Evolutionary conservation across 768 basidiomycete species (phyloP).

Genomic region (Lactarius hengduanensis): DNA sequence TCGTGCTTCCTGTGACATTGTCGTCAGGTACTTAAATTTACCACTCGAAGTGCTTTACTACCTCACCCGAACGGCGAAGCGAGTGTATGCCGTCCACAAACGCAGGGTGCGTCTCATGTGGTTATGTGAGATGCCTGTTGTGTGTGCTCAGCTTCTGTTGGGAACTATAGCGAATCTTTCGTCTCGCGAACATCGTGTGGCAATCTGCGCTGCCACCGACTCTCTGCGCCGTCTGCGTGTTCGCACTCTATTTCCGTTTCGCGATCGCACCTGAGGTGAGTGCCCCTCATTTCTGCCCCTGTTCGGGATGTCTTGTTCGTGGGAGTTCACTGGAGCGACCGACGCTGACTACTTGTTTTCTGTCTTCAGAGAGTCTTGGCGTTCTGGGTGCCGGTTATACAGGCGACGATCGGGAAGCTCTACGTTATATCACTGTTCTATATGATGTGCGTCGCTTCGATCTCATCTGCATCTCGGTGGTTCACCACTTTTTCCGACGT

Average conservation of each 20-base stretch:
- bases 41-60: background rate
- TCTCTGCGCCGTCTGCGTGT: conserved; percentile 6
- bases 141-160: background rate
- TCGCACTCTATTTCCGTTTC: background rate
- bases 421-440: conserved; percentile 21
- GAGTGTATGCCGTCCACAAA: background rate
- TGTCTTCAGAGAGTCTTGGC: background rate
- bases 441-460: conserved; percentile 6
- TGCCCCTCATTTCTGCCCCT: background rate
- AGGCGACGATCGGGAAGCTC: conserved; percentile 17
- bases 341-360: background rate
- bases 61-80: conserved; percentile 2
- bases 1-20: background rate
- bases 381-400: background rate
- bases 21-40: background rate
- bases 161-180: background rate
- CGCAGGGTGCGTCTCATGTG: conserved; percentile 12
- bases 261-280: background rate
- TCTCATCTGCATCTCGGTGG: background rate
- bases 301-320: background rate
- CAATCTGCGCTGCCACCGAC: conserved; percentile 19
- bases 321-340: background rate
- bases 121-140: background rate
- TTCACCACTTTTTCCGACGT: background rate
- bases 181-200: conserved; percentile 12